phyloP scores from a whole-genome alignment of 768 basidiomycete genomes.

The Gymnopilus dilepis region DNA sequence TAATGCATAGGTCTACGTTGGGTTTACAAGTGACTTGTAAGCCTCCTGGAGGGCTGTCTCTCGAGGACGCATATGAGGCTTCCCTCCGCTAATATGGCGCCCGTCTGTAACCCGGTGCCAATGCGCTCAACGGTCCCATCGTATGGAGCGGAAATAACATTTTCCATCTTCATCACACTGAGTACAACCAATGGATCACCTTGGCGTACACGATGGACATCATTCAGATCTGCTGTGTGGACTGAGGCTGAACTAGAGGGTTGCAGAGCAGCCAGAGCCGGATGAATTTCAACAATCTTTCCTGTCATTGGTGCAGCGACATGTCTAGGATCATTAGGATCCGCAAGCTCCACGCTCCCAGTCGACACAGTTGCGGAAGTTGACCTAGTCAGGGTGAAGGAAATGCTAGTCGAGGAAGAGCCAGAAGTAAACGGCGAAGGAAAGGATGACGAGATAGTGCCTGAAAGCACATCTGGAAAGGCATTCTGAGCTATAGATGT shows the following conservation, averaged over 20 bases:
- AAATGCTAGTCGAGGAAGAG: slow-evolving; percentile 28
- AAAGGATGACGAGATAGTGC: slow-evolving; percentile 39
- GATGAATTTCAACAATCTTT: slow-evolving; percentile 42
- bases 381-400: slow-evolving; percentile 39
- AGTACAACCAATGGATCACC: slow-evolving; percentile 40
- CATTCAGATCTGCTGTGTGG: background rate
- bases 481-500: slow-evolving; percentile 39
- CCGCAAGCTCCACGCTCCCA: slow-evolving; percentile 38
- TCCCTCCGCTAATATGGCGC: slow-evolving; percentile 40
- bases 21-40: no score
- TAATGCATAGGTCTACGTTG: no score
- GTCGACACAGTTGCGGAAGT: slow-evolving; percentile 32
- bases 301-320: slow-evolving; percentile 40
- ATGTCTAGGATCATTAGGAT: slow-evolving; percentile 37
- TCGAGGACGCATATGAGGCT: slow-evolving; percentile 37
- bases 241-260: background rate
- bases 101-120: slow-evolving; percentile 38
- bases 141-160: slow-evolving; percentile 31
- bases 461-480: slow-evolving; percentile 41
- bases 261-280: slow-evolving; percentile 27
- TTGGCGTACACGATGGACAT: slow-evolving; percentile 28
- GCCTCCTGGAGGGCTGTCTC: background rate
- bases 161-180: slow-evolving; percentile 51
- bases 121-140: slow-evolving; percentile 36
- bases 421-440: background rate